Evolutionary conservation across 2,329 filamentous ascomycete species (phyloP), one percentile per base, ranked within the genome.

Genomic region (Hypoxylon sp.): DNA sequence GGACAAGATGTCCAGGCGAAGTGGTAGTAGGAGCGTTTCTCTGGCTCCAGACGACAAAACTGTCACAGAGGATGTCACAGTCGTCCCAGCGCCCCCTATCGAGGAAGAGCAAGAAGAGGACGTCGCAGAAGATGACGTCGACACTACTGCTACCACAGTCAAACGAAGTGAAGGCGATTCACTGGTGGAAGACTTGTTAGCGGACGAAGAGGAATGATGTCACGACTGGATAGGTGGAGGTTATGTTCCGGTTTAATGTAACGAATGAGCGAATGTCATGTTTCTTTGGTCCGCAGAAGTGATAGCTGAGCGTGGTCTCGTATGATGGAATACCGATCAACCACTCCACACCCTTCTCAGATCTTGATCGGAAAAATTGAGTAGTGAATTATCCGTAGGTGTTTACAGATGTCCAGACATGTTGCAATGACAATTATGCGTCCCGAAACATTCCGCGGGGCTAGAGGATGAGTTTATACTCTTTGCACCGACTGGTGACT

Each of bases 1-100:
- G 33, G 72, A 72, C 33, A 70, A 71, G 62, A 54, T 60, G 67
- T 70, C 64, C 20, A 59, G 68, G 38, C 58, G 70, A 32, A 71
- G 70, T 51, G 59, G 16, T 3, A 72, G 71, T 58, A 58, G 71
- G 22, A 70, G 59, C 42, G 60, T 70, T 9, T 72, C 70, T 24
- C 67, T 69, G 7, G 62, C 66, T 6, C 66, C 68, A 2, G 53
- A 56, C 26, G 61, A 65, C 11, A 62, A 62, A 32, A 56, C 58
- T 20, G 54, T 48, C 14, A 45, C 51, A 2, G 80, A 80, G 38
- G 81, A 82, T 55, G 80, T 75, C 69, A 80, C 78, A 0, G 71
- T 80, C 1, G 68, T 78, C 2, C 77, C 79, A 38, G 82, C 84
- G 71, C 55, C 62, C 8, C 20, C 14, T 3, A 68, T 68, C 24